phyloP scores from a whole-genome alignment of 768 basidiomycete species.

The Boletellus ananas region DNA sequence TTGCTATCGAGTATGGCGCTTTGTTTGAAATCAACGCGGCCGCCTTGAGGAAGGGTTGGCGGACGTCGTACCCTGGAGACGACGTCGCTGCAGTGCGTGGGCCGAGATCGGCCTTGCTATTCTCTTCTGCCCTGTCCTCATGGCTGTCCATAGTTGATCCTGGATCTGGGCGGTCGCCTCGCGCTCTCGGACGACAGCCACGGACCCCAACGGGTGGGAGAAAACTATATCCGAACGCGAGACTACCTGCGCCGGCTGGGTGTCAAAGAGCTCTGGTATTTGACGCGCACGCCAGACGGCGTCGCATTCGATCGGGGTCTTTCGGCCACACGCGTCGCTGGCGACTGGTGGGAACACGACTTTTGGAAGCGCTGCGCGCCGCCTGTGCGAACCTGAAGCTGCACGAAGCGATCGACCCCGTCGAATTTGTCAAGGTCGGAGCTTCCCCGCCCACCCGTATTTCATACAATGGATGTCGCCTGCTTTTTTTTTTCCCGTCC shows the following conservation, averaged over 20 bases:
- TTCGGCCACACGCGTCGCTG: constrained; percentile 42
- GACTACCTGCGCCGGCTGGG: constrained; percentile 62
- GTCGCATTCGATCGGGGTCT: constrained; percentile 32
- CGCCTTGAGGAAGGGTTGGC: constrained; percentile 90
- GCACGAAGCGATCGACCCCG: neutral
- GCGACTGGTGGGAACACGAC: constrained; percentile 53
- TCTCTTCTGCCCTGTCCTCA: constrained; percentile 1
- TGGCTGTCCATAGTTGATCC: constrained; percentile 54
- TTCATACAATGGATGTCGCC: constrained; percentile 9
- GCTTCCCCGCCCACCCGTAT: constrained; percentile 19
- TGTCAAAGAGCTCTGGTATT: constrained; percentile 63
- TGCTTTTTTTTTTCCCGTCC: neutral
- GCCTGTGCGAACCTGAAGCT: constrained; percentile 13
- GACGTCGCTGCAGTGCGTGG: constrained; percentile 70
- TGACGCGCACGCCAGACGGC: constrained; percentile 37
- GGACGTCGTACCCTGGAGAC: constrained; percentile 72
- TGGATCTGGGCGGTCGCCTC: constrained; percentile 65
- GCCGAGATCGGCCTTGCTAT: constrained; percentile 14
- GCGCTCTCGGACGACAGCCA: constrained; percentile 96
- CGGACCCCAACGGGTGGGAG: constrained; percentile 80
- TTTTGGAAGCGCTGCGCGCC: constrained; percentile 47
- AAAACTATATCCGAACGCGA: constrained; percentile 70
- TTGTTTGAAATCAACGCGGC: constrained; percentile 93
- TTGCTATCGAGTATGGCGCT: constrained; percentile 77
- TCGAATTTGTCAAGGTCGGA: constrained; percentile 20